Evolutionary conservation across 352 stramenopile genomes (phyloP).

Genomic region (Globisporangium carolinianum): DNA sequence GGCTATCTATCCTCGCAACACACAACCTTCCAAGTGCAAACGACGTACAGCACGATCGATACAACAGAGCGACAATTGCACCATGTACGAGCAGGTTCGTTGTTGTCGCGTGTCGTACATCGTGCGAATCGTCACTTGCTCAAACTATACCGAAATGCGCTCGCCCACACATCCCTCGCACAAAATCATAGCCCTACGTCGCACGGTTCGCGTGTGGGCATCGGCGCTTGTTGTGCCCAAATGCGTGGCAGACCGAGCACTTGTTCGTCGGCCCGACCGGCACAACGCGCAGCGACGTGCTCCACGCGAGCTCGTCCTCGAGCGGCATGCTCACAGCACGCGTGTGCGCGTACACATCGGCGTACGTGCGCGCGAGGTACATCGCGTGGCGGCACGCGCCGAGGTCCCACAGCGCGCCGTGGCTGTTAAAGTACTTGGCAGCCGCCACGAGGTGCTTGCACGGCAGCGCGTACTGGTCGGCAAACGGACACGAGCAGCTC

Average conservation of each 20-base stretch:
- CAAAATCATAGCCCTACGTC: neutral
- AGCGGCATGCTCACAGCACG: constrained; percentile 28
- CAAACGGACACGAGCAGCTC: constrained; percentile 31
- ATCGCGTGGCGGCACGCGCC: constrained; percentile 23
- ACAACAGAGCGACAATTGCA: too few relatives aligned
- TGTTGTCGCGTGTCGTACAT: too few relatives aligned
- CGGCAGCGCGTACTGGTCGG: constrained; percentile 30
- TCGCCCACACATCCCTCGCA: too few relatives aligned
- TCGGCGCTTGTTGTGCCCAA: constrained; percentile 33
- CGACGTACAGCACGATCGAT: too few relatives aligned
- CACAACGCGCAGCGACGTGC: constrained; percentile 31
- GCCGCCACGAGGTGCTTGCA: constrained; percentile 38
- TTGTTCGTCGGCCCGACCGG: constrained; percentile 19
- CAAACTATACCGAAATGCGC: too few relatives aligned
- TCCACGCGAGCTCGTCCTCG: constrained; percentile 35
- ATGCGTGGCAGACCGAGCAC: constrained; percentile 35
- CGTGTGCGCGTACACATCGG: constrained; percentile 21
- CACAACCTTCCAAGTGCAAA: too few relatives aligned
- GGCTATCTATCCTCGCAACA: too few relatives aligned
- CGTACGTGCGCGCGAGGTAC: constrained; percentile 26
- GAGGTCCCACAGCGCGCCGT: constrained; percentile 22
- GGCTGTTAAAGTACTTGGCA: constrained; percentile 27
- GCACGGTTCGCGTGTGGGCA: neutral
- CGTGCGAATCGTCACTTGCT: too few relatives aligned
- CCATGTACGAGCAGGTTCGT: too few relatives aligned